Percentiles rank a stretch among this genome's conserved stretches.
These are phyloP conservation scores for Cytospora piceicola DNA, from an alignment of 2,329 filamentous ascomycete genomes.

Conservation along the genomic window DNA sequence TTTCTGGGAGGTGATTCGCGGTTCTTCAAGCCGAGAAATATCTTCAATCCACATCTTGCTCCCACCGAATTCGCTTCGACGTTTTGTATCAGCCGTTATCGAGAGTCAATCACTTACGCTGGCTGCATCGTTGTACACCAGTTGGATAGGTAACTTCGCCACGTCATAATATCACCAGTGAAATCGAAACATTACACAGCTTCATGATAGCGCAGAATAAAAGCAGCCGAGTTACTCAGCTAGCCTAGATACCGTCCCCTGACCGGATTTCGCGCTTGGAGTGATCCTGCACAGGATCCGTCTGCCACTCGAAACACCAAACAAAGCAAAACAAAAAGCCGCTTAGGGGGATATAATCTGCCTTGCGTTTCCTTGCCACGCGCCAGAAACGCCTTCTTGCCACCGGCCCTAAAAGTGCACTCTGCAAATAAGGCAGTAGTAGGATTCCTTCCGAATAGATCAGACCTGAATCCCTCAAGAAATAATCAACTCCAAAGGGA, in stretches of 20 bases:
- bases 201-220: background rate
- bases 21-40: background rate
- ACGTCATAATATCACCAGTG: background rate
- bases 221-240: constrained; percentile 12
- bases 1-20: background rate
- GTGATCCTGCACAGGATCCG: background rate
- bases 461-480: background rate
- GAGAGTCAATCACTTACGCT: background rate
- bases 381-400: constrained; percentile 9
- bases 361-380: background rate
- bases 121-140: background rate
- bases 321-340: background rate
- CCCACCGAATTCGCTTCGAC: background rate
- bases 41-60: background rate
- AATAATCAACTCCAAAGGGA: background rate
- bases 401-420: background rate
- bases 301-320: background rate
- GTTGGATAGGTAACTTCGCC: background rate
- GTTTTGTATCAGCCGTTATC: background rate
- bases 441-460: background rate
- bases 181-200: too few species aligned
- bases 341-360: background rate
- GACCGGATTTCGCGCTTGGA: background rate
- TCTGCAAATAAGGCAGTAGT: background rate
- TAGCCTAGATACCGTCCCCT: constrained; percentile 14